Evolutionary conservation across 1,139 yeast genomes (phyloP).

Genomic region (Zygoascus hellenicus): DNA sequence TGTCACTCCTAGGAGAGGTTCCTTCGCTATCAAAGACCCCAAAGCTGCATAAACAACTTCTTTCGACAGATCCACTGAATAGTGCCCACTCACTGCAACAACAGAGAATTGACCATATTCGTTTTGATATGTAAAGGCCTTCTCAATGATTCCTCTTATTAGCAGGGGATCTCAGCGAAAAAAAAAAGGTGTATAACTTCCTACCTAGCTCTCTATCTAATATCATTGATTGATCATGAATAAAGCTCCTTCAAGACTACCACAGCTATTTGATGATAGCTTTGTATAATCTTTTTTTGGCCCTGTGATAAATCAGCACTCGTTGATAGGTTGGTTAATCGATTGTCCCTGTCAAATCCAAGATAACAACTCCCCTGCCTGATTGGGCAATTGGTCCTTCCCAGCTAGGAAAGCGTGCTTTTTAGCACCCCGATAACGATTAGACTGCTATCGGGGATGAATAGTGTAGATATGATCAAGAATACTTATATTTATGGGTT

Average conservation of each 20-base stretch:
- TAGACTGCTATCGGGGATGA: not conserved
- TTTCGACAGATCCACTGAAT: conserved; percentile 11
- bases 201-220: not conserved
- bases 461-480: not conserved
- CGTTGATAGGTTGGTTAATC: too few relatives aligned
- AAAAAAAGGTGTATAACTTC: too few relatives aligned
- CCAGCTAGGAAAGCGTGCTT: not conserved
- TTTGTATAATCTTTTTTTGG: too few relatives aligned
- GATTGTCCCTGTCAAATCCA: too few relatives aligned
- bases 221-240: too few relatives aligned
- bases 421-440: not conserved
- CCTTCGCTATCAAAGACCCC: conserved; percentile 10
- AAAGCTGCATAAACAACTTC: conserved; percentile 14
- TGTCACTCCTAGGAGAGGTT: conserved; percentile 12
- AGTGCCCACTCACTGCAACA: conserved; percentile 16
- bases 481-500: not conserved
- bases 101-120: conserved; percentile 14
- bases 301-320: too few relatives aligned
- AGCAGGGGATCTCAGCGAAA: not conserved
- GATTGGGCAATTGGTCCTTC: too few relatives aligned
- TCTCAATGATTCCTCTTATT: not conserved
- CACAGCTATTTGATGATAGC: too few relatives aligned
- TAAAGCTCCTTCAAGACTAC: too few relatives aligned
- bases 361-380: too few relatives aligned
- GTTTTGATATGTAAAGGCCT: conserved; percentile 13